Base-by-base conservation (phyloP, 202 grass and related monocot species). In the Alloteropsis angusta region DNA sequence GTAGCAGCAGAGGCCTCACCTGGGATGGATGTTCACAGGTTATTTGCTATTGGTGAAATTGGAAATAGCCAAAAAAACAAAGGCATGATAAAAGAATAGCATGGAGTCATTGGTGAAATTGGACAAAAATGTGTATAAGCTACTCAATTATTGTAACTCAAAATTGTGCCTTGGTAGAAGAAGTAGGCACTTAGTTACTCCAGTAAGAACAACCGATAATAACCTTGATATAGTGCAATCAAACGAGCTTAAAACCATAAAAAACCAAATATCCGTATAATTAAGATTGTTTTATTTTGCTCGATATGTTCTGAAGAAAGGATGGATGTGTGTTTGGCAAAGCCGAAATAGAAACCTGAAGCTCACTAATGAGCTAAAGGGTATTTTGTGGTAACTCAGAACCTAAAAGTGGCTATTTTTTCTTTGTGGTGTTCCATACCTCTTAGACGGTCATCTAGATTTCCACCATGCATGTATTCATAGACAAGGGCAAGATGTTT, bases 401-500 rank as follows among this genome's bases (percentile, higher is more conserved):
- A 23, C 66, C n/a, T 49, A 42, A 11, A 72, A 6, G 0, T 5
- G 2, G 7, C 0, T 30, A 5, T 5, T 28, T 60, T 45, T 55
- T 9, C 9, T 72, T 55, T 25, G 11, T 39, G 7, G 48, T 32
- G 28, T 11, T 55, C 77, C 46, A 6, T 80, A 81, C 90, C 84
- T 82, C 80, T 82, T 72, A 93, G 60, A 74, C 60, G 81, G 14
- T 75, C 76, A 16, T 93, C 67, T 73, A 93, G 72, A 71, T 88
- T 81, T 53, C 90, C 87, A 66, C 85, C 90, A 48, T 74, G 50
- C 90, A 93, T 93, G 15, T 79, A 89, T 42, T 89, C 90, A 22
- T 89, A 93, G 2, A 93, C 87, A 75, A 93, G 87, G 44, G 76
- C 90, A 42, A 93, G 41, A 64, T 83, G 79, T 72, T 89, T 86